Percentiles rank a stretch among this genome's conserved stretches.
Evolutionary conservation across 129 eudicot species (phyloP).

Genomic region (Flaveria sonorensis): DNA sequence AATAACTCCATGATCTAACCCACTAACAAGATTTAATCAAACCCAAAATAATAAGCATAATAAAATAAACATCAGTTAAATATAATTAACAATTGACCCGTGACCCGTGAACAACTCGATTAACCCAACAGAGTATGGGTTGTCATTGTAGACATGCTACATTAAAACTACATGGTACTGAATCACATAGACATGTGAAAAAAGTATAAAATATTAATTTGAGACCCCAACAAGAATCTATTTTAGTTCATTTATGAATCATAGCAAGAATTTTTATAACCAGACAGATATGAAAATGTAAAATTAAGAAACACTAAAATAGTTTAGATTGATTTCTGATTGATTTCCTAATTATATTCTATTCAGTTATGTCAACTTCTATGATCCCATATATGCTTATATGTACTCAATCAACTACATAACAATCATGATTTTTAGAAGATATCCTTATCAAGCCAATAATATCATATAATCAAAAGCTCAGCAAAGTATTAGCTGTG

Average conservation of each 20-base stretch:
- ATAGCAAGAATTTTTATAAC: background rate
- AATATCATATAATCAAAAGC: constrained; percentile 24
- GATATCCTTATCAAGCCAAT: background rate
- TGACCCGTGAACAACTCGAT: no score
- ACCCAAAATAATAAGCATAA: no score
- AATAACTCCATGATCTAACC: no score
- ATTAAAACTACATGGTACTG: background rate
- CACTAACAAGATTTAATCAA: no score
- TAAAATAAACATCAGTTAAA: no score
- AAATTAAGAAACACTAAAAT: background rate
- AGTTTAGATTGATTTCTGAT: background rate
- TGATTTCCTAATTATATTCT: background rate
- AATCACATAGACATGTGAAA: background rate
- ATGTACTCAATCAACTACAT: background rate
- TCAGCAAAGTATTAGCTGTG: background rate
- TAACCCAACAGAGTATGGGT: no score
- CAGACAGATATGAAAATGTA: constrained; percentile 11
- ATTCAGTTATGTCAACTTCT: background rate
- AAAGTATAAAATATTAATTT: background rate
- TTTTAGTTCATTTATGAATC: background rate
- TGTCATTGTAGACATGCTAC: no score
- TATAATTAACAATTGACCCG: no score
- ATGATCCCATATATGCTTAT: background rate
- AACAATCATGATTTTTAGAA: background rate
- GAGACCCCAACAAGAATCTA: background rate